Evolutionary conservation across 2,329 filamentous ascomycete species (phyloP).

Genomic region (Penicillium decumbens): DNA sequence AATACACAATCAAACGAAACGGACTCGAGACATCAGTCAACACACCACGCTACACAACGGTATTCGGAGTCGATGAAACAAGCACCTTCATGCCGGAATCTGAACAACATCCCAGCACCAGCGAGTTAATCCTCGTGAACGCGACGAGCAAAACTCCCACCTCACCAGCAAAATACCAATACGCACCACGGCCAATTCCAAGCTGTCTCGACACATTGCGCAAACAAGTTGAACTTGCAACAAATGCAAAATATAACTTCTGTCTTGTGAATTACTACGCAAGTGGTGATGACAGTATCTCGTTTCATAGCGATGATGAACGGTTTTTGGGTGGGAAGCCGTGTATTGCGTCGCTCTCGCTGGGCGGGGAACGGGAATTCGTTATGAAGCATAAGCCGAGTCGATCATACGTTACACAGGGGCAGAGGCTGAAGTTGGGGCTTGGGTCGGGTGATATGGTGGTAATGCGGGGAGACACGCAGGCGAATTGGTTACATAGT

Average conservation of each 20-base stretch:
- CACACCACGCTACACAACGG: slow-evolving; percentile 58
- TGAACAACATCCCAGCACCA: neutral
- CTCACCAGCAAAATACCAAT: slow-evolving; percentile 51
- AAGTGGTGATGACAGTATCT: slow-evolving; percentile 69
- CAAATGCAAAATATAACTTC: slow-evolving; percentile 68
- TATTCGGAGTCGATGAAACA: slow-evolving; percentile 61
- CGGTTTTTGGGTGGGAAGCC: slow-evolving; percentile 66
- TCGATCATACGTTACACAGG: neutral
- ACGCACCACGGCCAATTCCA: slow-evolving; percentile 65
- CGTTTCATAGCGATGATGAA: slow-evolving; percentile 77
- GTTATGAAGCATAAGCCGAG: slow-evolving; percentile 70
- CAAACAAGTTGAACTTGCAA: slow-evolving; percentile 59
- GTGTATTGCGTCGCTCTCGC: slow-evolving; percentile 68
- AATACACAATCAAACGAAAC: slow-evolving; percentile 66
- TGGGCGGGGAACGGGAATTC: slow-evolving; percentile 70
- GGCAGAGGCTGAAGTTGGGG: slow-evolving; percentile 45
- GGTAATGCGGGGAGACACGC: slow-evolving; percentile 70
- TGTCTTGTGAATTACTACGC: slow-evolving; percentile 80
- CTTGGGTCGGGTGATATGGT: slow-evolving; percentile 71
- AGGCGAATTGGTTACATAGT: slow-evolving; percentile 71
- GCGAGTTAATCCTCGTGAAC: slow-evolving; percentile 35
- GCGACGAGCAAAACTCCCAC: slow-evolving; percentile 41
- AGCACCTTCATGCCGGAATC: slow-evolving; percentile 48
- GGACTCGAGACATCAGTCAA: slow-evolving; percentile 59
- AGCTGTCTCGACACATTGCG: slow-evolving; percentile 63